Conservation (phyloP, 1,139 yeast genomes). For the Yamadazyma mexicana region DNA sequence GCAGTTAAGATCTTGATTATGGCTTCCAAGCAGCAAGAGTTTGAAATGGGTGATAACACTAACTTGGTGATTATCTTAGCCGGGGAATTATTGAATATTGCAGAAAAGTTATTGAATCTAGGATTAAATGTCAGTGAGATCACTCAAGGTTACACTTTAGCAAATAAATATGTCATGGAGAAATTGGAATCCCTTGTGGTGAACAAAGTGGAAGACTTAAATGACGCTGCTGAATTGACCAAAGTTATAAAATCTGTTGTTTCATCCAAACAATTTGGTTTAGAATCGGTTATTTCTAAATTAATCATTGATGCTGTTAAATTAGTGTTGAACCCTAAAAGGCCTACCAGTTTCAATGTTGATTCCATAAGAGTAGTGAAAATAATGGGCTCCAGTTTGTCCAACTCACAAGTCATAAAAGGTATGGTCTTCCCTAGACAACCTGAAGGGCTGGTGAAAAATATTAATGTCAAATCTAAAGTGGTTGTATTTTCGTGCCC, state of each 20-base stretch:
- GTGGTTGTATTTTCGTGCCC: conserved; percentile 95
- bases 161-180: conserved; percentile 68
- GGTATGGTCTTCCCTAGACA: conserved; percentile 99
- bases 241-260: conserved; percentile 86
- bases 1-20: conserved; percentile 93
- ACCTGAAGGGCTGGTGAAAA: conserved; percentile 87
- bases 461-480: conserved; percentile 60
- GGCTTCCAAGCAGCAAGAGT: conserved; percentile 97
- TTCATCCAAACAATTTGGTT: conserved; percentile 91
- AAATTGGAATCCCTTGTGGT: conserved; percentile 68
- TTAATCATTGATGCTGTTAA: conserved; percentile 88
- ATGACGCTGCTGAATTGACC: conserved; percentile 55
- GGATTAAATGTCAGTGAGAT: conserved; percentile 91
- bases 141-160: conserved; percentile 84
- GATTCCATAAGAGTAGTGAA: conserved; percentile 94
- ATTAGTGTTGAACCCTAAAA: conserved; percentile 68
- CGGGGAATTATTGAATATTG: conserved; percentile 84
- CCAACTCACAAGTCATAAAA: conserved; percentile 75
- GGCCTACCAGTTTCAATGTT: conserved; percentile 69
- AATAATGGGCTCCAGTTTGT: conserved; percentile 87
- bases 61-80: conserved; percentile 62
- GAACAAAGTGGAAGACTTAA: conserved; percentile 60
- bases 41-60: conserved; percentile 63
- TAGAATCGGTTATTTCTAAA: conserved; percentile 72
- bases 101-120: conserved; percentile 78